Conservation (phyloP, 129 eudicot species). For the Kitagawia praeruptora region DNA sequence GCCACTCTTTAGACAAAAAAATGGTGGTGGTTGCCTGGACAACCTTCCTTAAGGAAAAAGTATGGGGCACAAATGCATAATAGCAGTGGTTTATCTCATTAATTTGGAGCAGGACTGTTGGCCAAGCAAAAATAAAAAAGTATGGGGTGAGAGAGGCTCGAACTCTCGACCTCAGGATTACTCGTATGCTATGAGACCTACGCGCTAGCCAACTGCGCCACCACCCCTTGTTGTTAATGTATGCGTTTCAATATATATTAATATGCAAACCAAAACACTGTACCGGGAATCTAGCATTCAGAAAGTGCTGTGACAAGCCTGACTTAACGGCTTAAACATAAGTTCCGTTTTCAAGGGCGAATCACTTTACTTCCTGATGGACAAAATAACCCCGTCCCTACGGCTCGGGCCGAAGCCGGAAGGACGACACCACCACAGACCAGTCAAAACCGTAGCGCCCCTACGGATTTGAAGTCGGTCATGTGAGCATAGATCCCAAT, state of each 20-base stretch:
- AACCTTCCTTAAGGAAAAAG: too few species aligned
- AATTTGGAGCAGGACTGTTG: too few species aligned
- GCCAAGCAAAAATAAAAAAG: not conserved
- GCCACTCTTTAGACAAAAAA: too few species aligned
- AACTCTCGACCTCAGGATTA: slow-evolving; percentile 72
- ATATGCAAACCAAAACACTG: too few species aligned
- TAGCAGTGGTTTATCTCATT: not conserved
- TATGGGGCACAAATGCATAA: too few species aligned
- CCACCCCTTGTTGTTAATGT: slow-evolving; percentile 18
- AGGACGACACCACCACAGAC: too few species aligned
- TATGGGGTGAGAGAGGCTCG: slow-evolving; percentile 63
- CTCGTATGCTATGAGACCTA: slow-evolving; percentile 97
- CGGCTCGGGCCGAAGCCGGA: too few species aligned
- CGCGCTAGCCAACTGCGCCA: slow-evolving; percentile 99
- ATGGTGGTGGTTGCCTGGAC: not conserved
- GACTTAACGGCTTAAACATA: not conserved
- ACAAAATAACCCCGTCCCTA: too few species aligned
- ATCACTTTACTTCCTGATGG: not conserved
- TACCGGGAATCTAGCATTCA: not conserved
- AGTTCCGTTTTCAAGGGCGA: too few species aligned
- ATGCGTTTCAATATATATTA: not conserved
- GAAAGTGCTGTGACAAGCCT: not conserved
- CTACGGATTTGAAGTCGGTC: too few species aligned
- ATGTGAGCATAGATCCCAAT: too few species aligned
- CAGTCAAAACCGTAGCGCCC: too few species aligned